phyloP scores from a whole-genome alignment of 75 land plant species.

The Gnetum montanum region DNA sequence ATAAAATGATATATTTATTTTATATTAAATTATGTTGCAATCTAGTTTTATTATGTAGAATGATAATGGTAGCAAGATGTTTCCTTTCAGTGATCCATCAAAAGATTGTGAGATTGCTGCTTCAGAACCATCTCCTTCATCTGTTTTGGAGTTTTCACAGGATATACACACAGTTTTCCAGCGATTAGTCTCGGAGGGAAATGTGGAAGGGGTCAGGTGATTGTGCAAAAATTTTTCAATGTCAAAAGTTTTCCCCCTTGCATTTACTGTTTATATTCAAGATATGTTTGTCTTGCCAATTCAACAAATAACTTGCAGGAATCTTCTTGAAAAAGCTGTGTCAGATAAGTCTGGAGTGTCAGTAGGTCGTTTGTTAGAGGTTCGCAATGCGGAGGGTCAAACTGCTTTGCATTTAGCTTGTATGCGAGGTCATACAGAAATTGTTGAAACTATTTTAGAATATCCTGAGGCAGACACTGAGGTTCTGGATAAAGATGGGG shows the following conservation, averaged over 20 bases:
- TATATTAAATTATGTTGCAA: too few relatives aligned
- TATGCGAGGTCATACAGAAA: constrained; percentile 60
- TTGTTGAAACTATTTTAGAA: constrained; percentile 63
- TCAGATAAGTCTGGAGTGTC: constrained; percentile 24
- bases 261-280: too few relatives aligned
- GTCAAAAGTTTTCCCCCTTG: background rate
- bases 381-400: constrained; percentile 79
- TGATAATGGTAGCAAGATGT: background rate
- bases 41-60: background rate
- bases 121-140: constrained; percentile 46
- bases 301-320: constrained; percentile 34
- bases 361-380: constrained; percentile 47
- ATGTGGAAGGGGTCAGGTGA: constrained; percentile 58
- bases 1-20: too few relatives aligned
- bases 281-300: too few relatives aligned
- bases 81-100: constrained; percentile 29
- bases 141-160: constrained; percentile 45
- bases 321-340: constrained; percentile 57
- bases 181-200: constrained; percentile 65
- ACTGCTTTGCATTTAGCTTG: constrained; percentile 93
- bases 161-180: constrained; percentile 46
- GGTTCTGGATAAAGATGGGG: constrained; percentile 84
- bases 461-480: constrained; percentile 71
- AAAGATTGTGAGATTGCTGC: constrained; percentile 26
- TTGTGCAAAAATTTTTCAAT: constrained; percentile 1